Conservation (phyloP, 345 rosid genomes). For the Linum usitatissimum region DNA sequence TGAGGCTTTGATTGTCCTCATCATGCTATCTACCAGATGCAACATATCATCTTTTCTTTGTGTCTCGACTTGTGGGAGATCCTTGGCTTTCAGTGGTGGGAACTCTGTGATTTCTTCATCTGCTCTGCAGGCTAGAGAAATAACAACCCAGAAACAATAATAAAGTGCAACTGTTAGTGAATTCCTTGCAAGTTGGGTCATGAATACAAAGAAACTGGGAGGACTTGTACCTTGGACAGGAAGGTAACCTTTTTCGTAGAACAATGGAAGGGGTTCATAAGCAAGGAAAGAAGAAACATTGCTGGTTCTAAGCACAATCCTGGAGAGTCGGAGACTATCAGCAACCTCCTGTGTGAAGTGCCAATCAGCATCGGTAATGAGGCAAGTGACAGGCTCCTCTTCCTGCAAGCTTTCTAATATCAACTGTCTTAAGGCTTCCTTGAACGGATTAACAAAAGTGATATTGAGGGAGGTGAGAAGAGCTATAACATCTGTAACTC, state of each 20-base stretch:
- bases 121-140: no score
- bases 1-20: no score
- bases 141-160: no score
- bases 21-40: no score
- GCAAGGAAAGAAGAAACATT: background rate
- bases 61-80: no score
- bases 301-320: slow-evolving; percentile 14
- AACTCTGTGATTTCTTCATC: no score
- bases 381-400: slow-evolving; percentile 21
- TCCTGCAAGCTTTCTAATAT: background rate
- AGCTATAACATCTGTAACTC: slow-evolving; percentile 6
- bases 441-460: background rate
- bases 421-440: background rate
- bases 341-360: slow-evolving; percentile 27
- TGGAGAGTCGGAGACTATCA: slow-evolving; percentile 14
- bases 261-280: background rate
- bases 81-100: no score
- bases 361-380: slow-evolving; percentile 26
- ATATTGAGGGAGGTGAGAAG: slow-evolving; percentile 10
- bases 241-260: background rate
- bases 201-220: no score
- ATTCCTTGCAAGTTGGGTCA: no score
- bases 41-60: no score
- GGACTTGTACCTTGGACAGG: background rate
- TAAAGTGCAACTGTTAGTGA: no score